These are phyloP conservation scores for Suillus cothurnatus DNA, from an alignment of 768 basidiomycete genomes.

Conservation along the genomic window DNA sequence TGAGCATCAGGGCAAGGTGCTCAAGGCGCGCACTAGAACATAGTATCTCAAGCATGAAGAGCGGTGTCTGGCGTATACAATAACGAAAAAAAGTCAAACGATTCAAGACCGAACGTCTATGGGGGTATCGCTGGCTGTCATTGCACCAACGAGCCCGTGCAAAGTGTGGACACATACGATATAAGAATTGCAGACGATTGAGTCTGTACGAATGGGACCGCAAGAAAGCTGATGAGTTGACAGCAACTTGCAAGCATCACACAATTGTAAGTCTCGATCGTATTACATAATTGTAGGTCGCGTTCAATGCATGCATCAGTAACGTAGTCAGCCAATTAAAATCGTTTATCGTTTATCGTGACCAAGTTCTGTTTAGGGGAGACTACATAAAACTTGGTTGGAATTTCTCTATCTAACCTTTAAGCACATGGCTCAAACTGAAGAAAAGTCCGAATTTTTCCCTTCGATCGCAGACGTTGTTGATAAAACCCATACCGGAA, in stretches of 20 bases:
- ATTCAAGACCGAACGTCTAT: constrained; percentile 22
- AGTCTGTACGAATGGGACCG: constrained; percentile 29
- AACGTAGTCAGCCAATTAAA: too few relatives aligned
- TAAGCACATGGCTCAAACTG: constrained; percentile 25
- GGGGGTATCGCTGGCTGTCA: constrained; percentile 17
- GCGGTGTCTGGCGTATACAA: neutral
- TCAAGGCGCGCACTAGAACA: constrained; percentile 41
- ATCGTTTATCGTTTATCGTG: too few relatives aligned
- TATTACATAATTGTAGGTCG: too few relatives aligned
- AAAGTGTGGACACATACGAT: constrained; percentile 13
- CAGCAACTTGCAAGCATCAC: constrained; percentile 14
- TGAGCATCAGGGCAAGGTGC: constrained; percentile 44
- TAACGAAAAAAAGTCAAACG: neutral
- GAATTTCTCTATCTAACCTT: neutral
- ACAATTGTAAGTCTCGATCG: too few relatives aligned
- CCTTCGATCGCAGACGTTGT: constrained; percentile 62
- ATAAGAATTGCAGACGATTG: neutral
- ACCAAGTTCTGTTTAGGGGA: neutral
- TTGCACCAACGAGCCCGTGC: constrained; percentile 17
- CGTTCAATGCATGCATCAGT: too few relatives aligned
- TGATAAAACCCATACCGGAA: constrained; percentile 43
- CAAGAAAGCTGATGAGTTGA: constrained; percentile 13
- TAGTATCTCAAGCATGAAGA: constrained; percentile 14
- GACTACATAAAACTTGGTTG: neutral
- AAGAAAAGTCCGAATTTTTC: constrained; percentile 43